Evolutionary conservation across 73 alveolate genomes (phyloP).

Genomic region (Stentor roeselii): DNA sequence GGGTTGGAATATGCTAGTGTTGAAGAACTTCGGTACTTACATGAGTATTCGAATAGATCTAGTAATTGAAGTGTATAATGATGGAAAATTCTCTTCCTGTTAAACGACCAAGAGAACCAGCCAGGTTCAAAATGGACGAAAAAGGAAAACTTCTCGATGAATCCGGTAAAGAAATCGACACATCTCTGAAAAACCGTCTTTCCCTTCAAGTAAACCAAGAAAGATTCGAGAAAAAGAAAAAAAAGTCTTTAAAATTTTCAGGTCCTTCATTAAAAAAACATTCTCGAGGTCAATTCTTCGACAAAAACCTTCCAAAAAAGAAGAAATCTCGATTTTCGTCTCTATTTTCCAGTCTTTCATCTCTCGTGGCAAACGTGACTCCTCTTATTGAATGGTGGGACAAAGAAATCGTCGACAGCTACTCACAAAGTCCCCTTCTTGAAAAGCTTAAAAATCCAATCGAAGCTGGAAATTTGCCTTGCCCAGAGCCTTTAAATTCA

Average conservation of each 20-base stretch:
- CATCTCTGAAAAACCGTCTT: background rate
- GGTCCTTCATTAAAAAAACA: slow-evolving; percentile 22
- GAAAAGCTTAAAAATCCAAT: slow-evolving; percentile 31
- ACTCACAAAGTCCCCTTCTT: slow-evolving; percentile 33
- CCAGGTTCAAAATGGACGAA: slow-evolving; percentile 35
- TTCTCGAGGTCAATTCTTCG: slow-evolving; percentile 48
- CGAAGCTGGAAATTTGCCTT: slow-evolving; percentile 62
- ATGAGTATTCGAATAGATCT: too few species aligned
- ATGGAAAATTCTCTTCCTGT: too few species aligned
- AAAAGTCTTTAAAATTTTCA: slow-evolving; percentile 27
- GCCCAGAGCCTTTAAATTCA: slow-evolving; percentile 56
- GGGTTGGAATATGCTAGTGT: too few species aligned
- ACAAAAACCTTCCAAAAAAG: slow-evolving; percentile 45
- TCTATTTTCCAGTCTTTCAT: background rate
- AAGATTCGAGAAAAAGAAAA: slow-evolving; percentile 35
- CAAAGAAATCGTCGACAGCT: slow-evolving; percentile 28
- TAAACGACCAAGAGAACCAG: slow-evolving; percentile 13
- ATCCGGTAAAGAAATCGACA: slow-evolving; percentile 28
- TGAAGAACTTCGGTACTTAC: too few species aligned
- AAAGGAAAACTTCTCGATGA: slow-evolving; percentile 35
- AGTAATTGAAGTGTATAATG: too few species aligned
- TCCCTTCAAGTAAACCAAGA: slow-evolving; percentile 21
- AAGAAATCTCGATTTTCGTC: slow-evolving; percentile 34
- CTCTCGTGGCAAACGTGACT: slow-evolving; percentile 48
- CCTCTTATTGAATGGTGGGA: slow-evolving; percentile 96